These are phyloP conservation scores for Fusarium sterilihyphosum DNA, from an alignment of 2,329 filamentous ascomycete species.

Conservation along the genomic window DNA sequence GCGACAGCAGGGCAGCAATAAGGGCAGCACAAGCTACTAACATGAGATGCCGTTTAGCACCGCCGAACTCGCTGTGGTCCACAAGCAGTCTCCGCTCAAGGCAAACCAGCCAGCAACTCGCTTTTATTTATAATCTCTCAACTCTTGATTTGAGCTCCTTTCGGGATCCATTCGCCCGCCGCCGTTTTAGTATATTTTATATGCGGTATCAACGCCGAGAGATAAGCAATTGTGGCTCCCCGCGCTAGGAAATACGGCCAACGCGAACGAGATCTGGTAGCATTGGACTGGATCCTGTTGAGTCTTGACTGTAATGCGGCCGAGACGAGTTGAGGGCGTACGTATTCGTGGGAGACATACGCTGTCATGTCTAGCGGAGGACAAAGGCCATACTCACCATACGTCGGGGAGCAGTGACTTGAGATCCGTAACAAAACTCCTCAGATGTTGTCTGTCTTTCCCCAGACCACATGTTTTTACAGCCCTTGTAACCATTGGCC, in stretches of 20 bases:
- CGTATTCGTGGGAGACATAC: constrained; percentile 1
- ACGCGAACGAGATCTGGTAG: constrained; percentile 17
- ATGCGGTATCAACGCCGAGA: constrained; percentile 23
- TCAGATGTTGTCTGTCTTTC: constrained; percentile 12
- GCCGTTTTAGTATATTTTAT: constrained; percentile 18
- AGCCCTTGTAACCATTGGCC: constrained; percentile 13
- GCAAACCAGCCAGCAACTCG: constrained; percentile 25
- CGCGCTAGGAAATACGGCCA: constrained; percentile 37
- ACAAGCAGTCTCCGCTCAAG: constrained; percentile 34
- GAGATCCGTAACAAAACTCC: constrained; percentile 16
- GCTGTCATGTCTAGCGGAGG: constrained; percentile 18
- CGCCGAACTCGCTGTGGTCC: constrained; percentile 41
- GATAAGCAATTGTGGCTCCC: constrained; percentile 37
- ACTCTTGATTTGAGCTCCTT: constrained; percentile 38
- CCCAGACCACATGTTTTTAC: constrained; percentile 10
- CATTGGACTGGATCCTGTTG: background rate
- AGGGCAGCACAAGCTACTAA: background rate
- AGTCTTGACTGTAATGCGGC: constrained; percentile 22
- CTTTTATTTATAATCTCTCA: constrained; percentile 46
- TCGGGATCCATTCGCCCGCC: constrained; percentile 30
- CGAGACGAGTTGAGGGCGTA: constrained; percentile 1
- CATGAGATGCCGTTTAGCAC: constrained; percentile 23
- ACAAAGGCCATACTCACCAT: constrained; percentile 19
- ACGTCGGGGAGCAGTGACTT: constrained; percentile 5
- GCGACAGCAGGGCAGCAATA: background rate